These are phyloP conservation scores for Cladosporium cucumerinum DNA, from an alignment of 2,329 filamentous ascomycete species.

Conservation along the genomic window DNA sequence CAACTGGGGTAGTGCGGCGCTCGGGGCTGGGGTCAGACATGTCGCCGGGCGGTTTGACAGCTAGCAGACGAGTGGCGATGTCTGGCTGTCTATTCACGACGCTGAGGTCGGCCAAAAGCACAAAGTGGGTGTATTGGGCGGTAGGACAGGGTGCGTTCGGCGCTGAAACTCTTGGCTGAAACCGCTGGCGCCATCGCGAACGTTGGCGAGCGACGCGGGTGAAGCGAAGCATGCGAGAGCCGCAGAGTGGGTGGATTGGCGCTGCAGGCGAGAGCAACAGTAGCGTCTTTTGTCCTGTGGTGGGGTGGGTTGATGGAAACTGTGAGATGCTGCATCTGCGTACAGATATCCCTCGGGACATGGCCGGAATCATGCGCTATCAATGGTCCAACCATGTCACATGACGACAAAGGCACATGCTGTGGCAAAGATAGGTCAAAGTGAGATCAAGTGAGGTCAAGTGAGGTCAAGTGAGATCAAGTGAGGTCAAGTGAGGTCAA, in stretches of 20 bases:
- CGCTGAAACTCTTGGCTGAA: constrained; percentile 14
- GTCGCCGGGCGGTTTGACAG: background rate
- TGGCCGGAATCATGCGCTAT: background rate
- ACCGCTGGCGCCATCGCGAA: background rate
- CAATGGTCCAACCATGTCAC: background rate
- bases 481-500: background rate
- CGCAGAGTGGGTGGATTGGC: constrained; percentile 1
- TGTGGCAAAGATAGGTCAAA: background rate
- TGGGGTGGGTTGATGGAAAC: background rate
- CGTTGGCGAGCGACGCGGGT: constrained; percentile 3
- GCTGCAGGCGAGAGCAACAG: background rate
- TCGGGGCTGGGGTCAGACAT: constrained; percentile 5
- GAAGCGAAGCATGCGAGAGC: constrained; percentile 3
- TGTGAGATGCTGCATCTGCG: background rate
- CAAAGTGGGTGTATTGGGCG: background rate
- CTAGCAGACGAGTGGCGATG: background rate
- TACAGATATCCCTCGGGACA: background rate
- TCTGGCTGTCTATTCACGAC: background rate
- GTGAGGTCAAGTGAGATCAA: constrained; percentile 2
- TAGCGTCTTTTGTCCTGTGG: background rate
- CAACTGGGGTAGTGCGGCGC: constrained; percentile 5
- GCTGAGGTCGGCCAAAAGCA: background rate
- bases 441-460: background rate
- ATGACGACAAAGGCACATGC: background rate
- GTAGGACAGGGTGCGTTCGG: background rate